Base-by-base conservation (phyloP, 352 stramenopile genomes). In the Globisporangium recalcitrans region DNA sequence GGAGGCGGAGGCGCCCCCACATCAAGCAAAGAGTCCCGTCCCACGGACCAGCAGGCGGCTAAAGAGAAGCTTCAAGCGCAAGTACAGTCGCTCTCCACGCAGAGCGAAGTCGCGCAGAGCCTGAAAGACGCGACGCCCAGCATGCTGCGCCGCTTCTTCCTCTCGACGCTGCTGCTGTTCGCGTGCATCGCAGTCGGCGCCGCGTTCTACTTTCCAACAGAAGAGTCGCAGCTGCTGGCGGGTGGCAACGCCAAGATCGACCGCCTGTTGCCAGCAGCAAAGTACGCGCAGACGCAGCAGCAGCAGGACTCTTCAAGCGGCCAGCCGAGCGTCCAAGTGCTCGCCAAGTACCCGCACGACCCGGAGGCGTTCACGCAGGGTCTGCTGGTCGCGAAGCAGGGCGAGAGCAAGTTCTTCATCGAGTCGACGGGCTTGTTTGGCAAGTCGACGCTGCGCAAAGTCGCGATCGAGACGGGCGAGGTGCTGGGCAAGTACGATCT, bases 371-470 rank as follows among this genome's bases (percentile, higher is more conserved):
- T 98, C 68, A 97, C 89, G 21, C 91, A 95, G 59, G 90, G 90
- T 1, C 70, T 94, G 32, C 52, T 91, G 71, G 42, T 97, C 49
- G 63, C 87, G 53, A 71, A 70, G 31, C 53, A 75, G 5, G 78
- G 67, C 10, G 44, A 69, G 2, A 53, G 84, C 31, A 94, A 90
- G 36, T 79, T 86, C 36, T 84, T 98, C n/a, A 95, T 96, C 60
- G 92, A 98, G 75, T 97, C 91, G 0, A 97, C 87, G 22, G 95
- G 95, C 2, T 46, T 97, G 4, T 95, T 91, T 71, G 81, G 88
- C 2, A n/a, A 90, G 55, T 98, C 93, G 5, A 90, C 72, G 49
- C 65, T 98, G 21, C 79, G 87, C 46, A 85, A 88, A 48, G 81
- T 98, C 32, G 83, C 96, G 52, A 91, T 95, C 62, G 61, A 82